phyloP scores from a whole-genome alignment of 2,329 filamentous ascomycete species.

The Apiospora kogelbergensis region DNA sequence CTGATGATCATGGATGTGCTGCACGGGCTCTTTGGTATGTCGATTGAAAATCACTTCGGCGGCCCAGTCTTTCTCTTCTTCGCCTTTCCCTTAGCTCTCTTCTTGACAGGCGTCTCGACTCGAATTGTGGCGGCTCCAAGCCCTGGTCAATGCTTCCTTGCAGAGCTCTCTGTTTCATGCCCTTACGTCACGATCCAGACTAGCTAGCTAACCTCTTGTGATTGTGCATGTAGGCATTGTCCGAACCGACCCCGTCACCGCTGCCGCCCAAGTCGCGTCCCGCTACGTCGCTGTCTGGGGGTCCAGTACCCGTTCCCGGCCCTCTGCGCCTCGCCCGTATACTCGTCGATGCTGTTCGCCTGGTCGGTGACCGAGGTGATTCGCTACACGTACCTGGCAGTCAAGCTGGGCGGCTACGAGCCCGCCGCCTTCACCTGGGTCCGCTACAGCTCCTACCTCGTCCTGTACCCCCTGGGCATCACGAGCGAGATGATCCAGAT shows the following conservation, averaged over 20 bases:
- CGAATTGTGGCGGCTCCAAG: not conserved
- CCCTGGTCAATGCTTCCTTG: not conserved
- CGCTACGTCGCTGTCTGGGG: slow-evolving; percentile 87
- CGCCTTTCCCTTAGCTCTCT: not conserved
- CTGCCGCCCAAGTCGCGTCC: slow-evolving; percentile 83
- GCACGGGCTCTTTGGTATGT: slow-evolving; percentile 73
- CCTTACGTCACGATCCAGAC: not conserved
- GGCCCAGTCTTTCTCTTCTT: not conserved
- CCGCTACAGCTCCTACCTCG: slow-evolving; percentile 88
- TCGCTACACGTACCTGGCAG: slow-evolving; percentile 87
- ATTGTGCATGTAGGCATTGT: slow-evolving; percentile 64
- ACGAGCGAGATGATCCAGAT: slow-evolving; percentile 83
- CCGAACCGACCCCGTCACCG: slow-evolving; percentile 81
- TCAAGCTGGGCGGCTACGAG: slow-evolving; percentile 63
- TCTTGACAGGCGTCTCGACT: not conserved
- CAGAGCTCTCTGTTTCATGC: not conserved
- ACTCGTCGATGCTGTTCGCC: slow-evolving; percentile 77
- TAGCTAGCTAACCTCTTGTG: not conserved
- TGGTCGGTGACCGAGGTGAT: slow-evolving; percentile 93
- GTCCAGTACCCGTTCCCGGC: slow-evolving; percentile 74
- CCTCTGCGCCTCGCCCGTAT: slow-evolving; percentile 53
- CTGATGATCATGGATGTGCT: slow-evolving; percentile 79
- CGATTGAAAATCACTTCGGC: not conserved
- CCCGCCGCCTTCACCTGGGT: slow-evolving; percentile 74
- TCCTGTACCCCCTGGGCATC: slow-evolving; percentile 92